A percentile compares a stretch with the other conserved stretches of the same genome.
phyloP scores from a whole-genome alignment of 352 stramenopile genomes.

The Pythium sukuiense region DNA sequence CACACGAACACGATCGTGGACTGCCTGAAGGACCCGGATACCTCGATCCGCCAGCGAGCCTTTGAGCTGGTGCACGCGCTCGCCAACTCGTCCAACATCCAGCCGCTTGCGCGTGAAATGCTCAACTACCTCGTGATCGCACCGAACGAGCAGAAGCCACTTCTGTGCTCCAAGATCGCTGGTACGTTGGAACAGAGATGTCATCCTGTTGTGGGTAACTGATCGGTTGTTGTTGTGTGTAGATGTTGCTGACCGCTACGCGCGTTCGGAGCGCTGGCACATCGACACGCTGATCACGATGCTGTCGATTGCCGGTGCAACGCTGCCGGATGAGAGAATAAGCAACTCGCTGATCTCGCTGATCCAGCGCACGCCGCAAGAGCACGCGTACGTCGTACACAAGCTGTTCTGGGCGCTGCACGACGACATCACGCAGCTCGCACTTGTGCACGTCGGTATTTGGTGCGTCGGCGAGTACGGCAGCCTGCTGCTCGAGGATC shows the following conservation, averaged over 20 bases:
- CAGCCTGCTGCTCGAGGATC: constrained; percentile 83
- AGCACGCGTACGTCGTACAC: constrained; percentile 96
- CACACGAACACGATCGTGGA: constrained; percentile 97
- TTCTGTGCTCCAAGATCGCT: constrained; percentile 95
- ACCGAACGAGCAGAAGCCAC: constrained; percentile 92
- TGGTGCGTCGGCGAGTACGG: constrained; percentile 99
- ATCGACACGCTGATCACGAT: constrained; percentile 99
- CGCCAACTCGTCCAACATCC: constrained; percentile 97
- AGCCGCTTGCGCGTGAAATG: constrained; percentile 96
- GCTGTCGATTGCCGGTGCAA: constrained; percentile 96
- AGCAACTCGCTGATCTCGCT: constrained; percentile 95
- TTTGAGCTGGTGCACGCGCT: constrained; percentile 99
- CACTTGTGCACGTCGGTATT: constrained; percentile 96
- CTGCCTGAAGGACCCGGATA: constrained; percentile 96
- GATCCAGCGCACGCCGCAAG: constrained; percentile 89
- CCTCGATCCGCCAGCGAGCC: constrained; percentile 97
- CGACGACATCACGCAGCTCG: constrained; percentile 94
- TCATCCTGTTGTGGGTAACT: not conserved
- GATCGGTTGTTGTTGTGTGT: constrained; percentile 10
- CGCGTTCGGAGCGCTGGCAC: constrained; percentile 87
- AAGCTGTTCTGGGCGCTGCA: constrained; percentile 96
- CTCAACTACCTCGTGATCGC: constrained; percentile 99
- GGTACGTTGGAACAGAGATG: constrained; percentile 36
- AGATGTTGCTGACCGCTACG: constrained; percentile 86
- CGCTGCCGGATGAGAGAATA: constrained; percentile 92